Conservation (phyloP, 192 early-diverging fungal genomes). For the Hyaloraphidium curvatum region DNA sequence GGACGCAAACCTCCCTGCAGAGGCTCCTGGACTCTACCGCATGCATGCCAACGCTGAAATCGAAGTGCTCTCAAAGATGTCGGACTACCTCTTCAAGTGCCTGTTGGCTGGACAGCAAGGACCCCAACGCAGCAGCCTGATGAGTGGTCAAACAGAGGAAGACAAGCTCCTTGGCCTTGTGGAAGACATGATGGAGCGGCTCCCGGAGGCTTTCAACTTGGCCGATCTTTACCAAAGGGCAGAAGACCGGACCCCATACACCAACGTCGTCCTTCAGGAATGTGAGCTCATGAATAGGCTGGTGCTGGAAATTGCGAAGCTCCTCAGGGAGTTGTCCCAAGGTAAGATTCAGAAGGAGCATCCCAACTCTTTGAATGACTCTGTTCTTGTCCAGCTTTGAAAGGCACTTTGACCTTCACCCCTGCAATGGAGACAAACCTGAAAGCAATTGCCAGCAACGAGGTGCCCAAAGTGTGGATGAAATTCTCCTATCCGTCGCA, state of each 20-base stretch:
- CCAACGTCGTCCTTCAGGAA: constrained; percentile 43
- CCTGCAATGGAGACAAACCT: constrained; percentile 42
- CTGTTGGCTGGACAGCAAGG: too few species aligned
- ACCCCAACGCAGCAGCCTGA: constrained; percentile 44
- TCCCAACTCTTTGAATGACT: too few species aligned
- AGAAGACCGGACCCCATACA: constrained; percentile 44
- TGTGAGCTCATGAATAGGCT: constrained; percentile 41
- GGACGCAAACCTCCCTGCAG: constrained; percentile 41
- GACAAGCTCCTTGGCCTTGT: constrained; percentile 36
- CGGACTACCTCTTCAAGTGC: constrained; percentile 42
- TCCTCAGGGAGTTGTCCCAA: constrained; percentile 36
- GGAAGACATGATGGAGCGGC: constrained; percentile 32
- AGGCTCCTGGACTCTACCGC: constrained; percentile 37
- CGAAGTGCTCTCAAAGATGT: constrained; percentile 37
- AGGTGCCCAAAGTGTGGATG: constrained; percentile 35
- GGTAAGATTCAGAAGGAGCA: too few species aligned
- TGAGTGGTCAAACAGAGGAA: constrained; percentile 34
- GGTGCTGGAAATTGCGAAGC: constrained; percentile 33
- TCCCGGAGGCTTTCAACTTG: constrained; percentile 40
- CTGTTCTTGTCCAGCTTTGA: too few species aligned
- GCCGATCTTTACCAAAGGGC: constrained; percentile 36
- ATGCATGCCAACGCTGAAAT: constrained; percentile 50
- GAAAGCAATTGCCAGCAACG: constrained; percentile 38
- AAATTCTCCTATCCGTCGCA: constrained; percentile 41
- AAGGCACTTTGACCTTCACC: constrained; percentile 41